phyloP scores from a whole-genome alignment of 768 basidiomycete genomes.

The Boletus sensibilis region DNA sequence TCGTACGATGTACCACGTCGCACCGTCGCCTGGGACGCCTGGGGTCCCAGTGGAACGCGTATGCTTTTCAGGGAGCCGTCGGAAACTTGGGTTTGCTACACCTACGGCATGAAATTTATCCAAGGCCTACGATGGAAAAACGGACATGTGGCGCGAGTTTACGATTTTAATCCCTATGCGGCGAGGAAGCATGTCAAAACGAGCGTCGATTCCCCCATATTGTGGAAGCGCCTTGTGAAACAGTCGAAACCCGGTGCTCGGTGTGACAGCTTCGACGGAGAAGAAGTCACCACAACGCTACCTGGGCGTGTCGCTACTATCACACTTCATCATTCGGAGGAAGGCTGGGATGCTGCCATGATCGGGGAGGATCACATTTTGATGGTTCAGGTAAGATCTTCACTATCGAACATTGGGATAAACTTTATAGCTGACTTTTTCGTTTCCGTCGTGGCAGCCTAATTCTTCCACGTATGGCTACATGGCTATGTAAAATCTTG shows the following conservation, averaged over 20 bases:
- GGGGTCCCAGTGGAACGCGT: slow-evolving; percentile 34
- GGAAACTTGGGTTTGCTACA: slow-evolving; percentile 37
- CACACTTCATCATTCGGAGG: slow-evolving; percentile 9
- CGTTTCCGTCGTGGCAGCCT: slow-evolving; percentile 8
- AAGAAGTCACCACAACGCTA: slow-evolving; percentile 26
- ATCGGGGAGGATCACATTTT: slow-evolving; percentile 37
- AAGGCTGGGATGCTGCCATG: slow-evolving; percentile 35
- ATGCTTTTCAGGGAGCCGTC: slow-evolving; percentile 29
- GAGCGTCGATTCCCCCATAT: slow-evolving; percentile 3
- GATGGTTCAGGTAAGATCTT: slow-evolving; percentile 30
- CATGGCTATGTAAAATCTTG: slow-evolving; percentile 28
- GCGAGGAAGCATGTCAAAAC: slow-evolving; percentile 15
- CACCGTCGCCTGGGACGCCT: slow-evolving; percentile 27
- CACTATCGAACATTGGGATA: background rate
- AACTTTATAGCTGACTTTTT: background rate
- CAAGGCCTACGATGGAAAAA: slow-evolving; percentile 24
- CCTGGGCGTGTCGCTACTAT: slow-evolving; percentile 29
- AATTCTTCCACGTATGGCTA: slow-evolving; percentile 20
- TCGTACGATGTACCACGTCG: slow-evolving; percentile 5
- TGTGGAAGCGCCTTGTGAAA: slow-evolving; percentile 21
- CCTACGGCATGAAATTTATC: slow-evolving; percentile 36
- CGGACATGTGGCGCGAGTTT: slow-evolving; percentile 21
- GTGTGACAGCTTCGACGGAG: slow-evolving; percentile 18
- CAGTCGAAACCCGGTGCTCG: slow-evolving; percentile 6
- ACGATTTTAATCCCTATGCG: slow-evolving; percentile 36